These are phyloP conservation scores for Cercospora beticola DNA, from an alignment of 2,329 filamentous ascomycete species.

Conservation along the genomic window DNA sequence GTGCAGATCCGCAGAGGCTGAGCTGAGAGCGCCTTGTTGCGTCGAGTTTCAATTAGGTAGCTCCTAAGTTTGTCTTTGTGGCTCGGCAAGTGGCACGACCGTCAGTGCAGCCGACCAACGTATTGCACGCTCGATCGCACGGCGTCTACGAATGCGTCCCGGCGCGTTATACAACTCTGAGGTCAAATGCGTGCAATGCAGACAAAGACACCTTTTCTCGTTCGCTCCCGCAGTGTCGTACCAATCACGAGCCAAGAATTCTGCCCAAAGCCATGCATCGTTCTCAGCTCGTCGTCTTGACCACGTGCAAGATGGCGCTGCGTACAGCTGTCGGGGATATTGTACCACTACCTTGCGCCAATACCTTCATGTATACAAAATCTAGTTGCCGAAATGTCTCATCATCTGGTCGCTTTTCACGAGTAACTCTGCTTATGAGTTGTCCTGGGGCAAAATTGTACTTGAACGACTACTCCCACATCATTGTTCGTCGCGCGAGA, in stretches of 20 bases:
- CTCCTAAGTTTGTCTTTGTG: neutral
- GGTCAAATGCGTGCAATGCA: neutral
- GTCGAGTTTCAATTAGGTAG: neutral
- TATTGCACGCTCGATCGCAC: neutral
- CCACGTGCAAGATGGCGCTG: neutral
- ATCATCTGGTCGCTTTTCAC: neutral
- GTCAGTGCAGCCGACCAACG: neutral
- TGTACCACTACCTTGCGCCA: neutral
- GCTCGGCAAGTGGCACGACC: neutral
- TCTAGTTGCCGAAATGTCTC: neutral
- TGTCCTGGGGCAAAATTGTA: neutral
- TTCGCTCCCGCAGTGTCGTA: neutral
- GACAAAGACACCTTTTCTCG: neutral
- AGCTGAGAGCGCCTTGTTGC: conserved; percentile 1
- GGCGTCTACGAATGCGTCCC: neutral
- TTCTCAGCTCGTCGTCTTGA: neutral
- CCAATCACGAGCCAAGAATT: neutral
- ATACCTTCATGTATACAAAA: neutral
- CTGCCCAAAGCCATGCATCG: neutral
- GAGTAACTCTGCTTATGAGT: neutral
- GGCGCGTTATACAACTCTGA: neutral
- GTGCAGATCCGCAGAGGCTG: conserved; percentile 9
- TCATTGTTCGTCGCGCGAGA: neutral
- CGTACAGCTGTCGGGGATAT: neutral
- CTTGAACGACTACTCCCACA: neutral